A percentile compares a stretch with the other conserved stretches of the same genome.
Evolutionary conservation across 2,329 filamentous ascomycete genomes (phyloP).

Genomic region (Alternaria viburni): DNA sequence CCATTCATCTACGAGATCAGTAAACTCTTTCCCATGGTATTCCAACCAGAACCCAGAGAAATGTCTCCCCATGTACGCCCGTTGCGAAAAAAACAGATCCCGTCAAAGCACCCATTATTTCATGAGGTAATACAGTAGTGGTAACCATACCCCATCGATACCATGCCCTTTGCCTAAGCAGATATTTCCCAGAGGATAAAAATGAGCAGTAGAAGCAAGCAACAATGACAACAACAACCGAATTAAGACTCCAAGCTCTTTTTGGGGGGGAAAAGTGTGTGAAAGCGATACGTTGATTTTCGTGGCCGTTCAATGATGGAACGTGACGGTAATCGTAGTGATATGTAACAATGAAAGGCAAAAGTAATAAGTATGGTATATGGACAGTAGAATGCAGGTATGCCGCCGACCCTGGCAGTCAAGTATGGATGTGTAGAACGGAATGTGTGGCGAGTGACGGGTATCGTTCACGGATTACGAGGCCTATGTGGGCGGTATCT

Average conservation of each 20-base stretch:
- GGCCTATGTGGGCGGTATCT: background rate
- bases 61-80: background rate
- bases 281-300: background rate
- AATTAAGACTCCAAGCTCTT: background rate
- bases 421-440: conserved; percentile 8
- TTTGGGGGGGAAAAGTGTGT: background rate
- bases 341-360: conserved; percentile 13
- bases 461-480: conserved; percentile 8
- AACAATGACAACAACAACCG: background rate
- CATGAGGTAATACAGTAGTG: background rate
- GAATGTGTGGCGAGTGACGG: background rate
- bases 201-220: background rate
- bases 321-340: background rate
- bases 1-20: background rate
- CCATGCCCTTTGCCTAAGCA: conserved; percentile 1
- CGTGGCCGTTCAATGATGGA: background rate
- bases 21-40: background rate
- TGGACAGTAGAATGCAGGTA: conserved; percentile 32
- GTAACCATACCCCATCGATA: background rate
- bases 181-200: background rate
- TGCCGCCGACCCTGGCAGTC: conserved; percentile 12
- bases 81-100: background rate
- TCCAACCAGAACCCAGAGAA: background rate
- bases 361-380: conserved; percentile 27
- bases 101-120: background rate